phyloP scores from a whole-genome alignment of 192 early-diverging fungal species.

The Neocallimastix lanati region DNA sequence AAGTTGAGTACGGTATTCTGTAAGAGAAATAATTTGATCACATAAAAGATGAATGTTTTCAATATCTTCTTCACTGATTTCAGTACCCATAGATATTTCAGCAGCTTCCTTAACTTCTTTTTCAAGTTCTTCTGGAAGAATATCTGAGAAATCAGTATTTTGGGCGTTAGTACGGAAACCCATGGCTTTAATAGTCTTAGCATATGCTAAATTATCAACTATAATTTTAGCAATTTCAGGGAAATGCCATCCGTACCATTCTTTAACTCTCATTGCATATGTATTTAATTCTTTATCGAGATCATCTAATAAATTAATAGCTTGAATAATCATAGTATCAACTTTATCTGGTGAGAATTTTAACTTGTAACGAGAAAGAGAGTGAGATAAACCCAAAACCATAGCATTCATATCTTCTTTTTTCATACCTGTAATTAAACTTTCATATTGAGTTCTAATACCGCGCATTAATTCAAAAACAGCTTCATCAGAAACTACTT shows the following conservation, averaged over 20 bases:
- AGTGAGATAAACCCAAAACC: conserved; percentile 97
- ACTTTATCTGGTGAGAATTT: conserved; percentile 99
- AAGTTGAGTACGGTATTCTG: conserved; percentile 85
- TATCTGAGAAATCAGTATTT: conserved; percentile 52
- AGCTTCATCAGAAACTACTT: conserved; percentile 60
- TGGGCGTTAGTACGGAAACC: conserved; percentile 70
- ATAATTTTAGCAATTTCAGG: conserved; percentile 95
- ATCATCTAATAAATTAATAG: conserved; percentile 66
- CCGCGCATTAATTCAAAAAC: conserved; percentile 88
- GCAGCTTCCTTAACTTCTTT: conserved; percentile 87
- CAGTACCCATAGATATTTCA: conserved; percentile 97
- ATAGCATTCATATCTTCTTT: conserved; percentile 82
- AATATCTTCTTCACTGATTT: conserved; percentile 91
- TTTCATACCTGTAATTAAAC: conserved; percentile 70
- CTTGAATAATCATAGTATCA: conserved; percentile 42
- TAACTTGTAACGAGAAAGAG: conserved; percentile 95
- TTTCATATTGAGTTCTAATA: conserved; percentile 81
- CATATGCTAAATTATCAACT: conserved; percentile 85
- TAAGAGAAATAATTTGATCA: conserved; percentile 89
- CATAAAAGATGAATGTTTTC: conserved; percentile 84
- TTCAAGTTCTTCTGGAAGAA: conserved; percentile 85
- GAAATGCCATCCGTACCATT: conserved; percentile 99
- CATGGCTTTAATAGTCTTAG: conserved; percentile 74
- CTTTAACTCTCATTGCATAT: conserved; percentile 90
- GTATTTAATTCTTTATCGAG: conserved; percentile 99